Base-by-base conservation (phyloP, 768 basidiomycete species). In the Boletellus emodensis region DNA sequence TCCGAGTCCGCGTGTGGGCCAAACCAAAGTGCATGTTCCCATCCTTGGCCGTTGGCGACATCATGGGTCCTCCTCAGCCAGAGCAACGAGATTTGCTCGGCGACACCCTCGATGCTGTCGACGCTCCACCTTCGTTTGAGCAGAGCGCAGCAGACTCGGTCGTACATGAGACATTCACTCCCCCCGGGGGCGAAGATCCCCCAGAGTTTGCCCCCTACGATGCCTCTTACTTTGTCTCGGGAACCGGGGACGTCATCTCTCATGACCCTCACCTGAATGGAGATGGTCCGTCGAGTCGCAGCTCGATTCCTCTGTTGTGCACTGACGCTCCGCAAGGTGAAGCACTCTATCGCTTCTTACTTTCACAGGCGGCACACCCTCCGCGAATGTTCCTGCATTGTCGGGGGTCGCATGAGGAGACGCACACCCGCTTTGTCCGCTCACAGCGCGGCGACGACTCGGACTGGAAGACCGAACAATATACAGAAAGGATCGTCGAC, bases 301-400 rank as follows among this genome's bases (percentile, higher is more conserved):
- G 14, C 5, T 45, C 37, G 0, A 11, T 39, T 24, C 42, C 35
- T 24, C 28, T 6, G 1, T 44, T 0, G 32, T 39, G 20, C 51
- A 39, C 44, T 60, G 39, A 57, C 49, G 33, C 34, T 17, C 7
- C 46, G 50, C 11, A 47, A 85, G 84, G 85, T 40, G 84, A 85
- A 59, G 82, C 83, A 0, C 74, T 90, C 20, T 88, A 86, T 63
- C 80, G 85, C 49, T 91, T 88, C 65, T 69, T 91, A 15, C 76
- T 87, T 20, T 73, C 74, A 4, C 80, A 84, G 46, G 74, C 83
- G 2, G 63, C 58, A 30, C 66, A 57, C 3, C 71, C 69, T 2
- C 85, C 84, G 5, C 64, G 51, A 18, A 70, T 77, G 52, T 64
- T 68, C 33, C 60, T 86, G 5, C 76, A 73, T 38, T 75, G 77